Base-by-base conservation (phyloP, 257 asterid genomes). In the Salvia hispanica region DNA sequence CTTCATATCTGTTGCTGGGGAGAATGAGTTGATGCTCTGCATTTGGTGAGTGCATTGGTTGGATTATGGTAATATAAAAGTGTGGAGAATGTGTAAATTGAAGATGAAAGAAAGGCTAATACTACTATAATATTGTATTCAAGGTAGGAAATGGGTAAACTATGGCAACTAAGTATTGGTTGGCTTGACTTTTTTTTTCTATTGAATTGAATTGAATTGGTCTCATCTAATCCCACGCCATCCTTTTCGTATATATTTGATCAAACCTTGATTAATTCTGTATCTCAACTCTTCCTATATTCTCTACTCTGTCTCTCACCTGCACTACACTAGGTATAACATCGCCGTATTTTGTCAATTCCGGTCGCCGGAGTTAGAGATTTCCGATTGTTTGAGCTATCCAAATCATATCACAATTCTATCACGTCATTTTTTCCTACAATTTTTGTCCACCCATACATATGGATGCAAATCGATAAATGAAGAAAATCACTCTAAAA, bases 191-290 rank as follows among this genome's bases (percentile, higher is more conserved):
- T 25, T 25, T 54, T 21, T 0, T 54, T n/a, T n/a, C n/a, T n/a
- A n/a, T n/a, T n/a, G n/a, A n/a, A 9, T 54, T 54, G 60, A 54
- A 54, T 9, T 25, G 60, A 54, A 25, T 54, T 25, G 60, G 37
- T 21, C 3, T 4, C 40, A 6, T 36, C 21, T 18, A 18, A 18
- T 18, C 21, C 1, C 21, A 18, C 21, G 21, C 21, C 21, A 18
- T 0, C 7, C 5, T 6, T 6, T 36, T 4, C 40, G 31, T 36
- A 36, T 33, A 16, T 5, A 52, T 16, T 52, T 52, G 6, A 8
- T 18, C 37, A 53, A 52, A 53, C 21, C 40, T 4, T 8, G 39
- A 53, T 3, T 53, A 21, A 10, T 21, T 7, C 6, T 3, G 7
- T 3, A 5, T 16, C 58, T 18, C 36, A 16, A 52, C 58, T 25